Conservation (phyloP, 495 filamentous ascomycete species). For the Podospora conica region DNA sequence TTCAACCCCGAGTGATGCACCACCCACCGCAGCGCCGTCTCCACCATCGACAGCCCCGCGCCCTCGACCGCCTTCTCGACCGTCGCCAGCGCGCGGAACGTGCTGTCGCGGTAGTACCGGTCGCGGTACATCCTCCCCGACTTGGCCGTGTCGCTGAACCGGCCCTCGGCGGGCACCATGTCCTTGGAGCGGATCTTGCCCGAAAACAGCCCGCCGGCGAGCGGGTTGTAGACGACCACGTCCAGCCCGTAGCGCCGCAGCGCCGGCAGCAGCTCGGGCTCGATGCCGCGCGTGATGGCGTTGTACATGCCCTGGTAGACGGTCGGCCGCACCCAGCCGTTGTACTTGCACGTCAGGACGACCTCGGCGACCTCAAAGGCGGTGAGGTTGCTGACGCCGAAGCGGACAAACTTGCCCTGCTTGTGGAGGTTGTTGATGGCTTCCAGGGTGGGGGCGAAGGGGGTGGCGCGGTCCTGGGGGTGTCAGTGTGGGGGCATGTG, state of each 20-base stretch:
- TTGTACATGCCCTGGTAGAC: constrained; percentile 67
- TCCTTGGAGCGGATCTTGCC: constrained; percentile 76
- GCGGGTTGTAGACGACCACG: constrained; percentile 86
- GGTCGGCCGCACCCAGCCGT: constrained; percentile 65
- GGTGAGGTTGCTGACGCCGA: constrained; percentile 81
- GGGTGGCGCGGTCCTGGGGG: constrained; percentile 56
- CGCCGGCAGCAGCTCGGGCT: constrained; percentile 70
- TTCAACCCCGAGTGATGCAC: constrained; percentile 74
- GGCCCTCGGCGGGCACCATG: constrained; percentile 56
- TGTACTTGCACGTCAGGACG: constrained; percentile 71
- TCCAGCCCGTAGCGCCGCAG: constrained; percentile 83
- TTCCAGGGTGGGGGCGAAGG: constrained; percentile 73
- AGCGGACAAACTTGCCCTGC: constrained; percentile 75
- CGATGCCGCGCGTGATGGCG: constrained; percentile 67
- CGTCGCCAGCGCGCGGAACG: constrained; percentile 66
- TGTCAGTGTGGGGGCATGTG: not conserved
- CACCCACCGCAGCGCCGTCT: constrained; percentile 76
- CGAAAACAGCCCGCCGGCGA: constrained; percentile 76
- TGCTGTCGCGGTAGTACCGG: constrained; percentile 75
- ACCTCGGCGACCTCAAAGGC: constrained; percentile 90
- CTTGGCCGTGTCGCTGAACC: constrained; percentile 54
- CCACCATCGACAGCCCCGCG: constrained; percentile 71
- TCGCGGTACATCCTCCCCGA: constrained; percentile 62
- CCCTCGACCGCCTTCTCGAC: constrained; percentile 70
- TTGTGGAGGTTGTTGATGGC: constrained; percentile 77